These are phyloP conservation scores for Komagataella populi DNA, from an alignment of 805 yeast species.

Conservation along the genomic window DNA sequence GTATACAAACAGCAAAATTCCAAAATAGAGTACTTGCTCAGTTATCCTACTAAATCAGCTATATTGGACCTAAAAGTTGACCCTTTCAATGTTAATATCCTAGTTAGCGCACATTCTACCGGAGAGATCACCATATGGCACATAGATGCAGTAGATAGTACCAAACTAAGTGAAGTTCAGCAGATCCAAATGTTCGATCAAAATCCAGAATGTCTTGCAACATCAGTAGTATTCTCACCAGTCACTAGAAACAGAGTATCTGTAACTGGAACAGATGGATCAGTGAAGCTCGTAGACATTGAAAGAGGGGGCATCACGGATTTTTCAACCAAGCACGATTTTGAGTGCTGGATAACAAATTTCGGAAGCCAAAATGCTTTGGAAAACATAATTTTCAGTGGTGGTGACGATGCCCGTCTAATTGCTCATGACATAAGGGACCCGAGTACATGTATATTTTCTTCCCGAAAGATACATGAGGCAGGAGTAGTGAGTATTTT, in stretches of 20 bases:
- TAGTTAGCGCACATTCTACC: conserved; percentile 67
- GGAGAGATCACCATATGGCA: conserved; percentile 65
- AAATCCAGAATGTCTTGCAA: conserved; percentile 29
- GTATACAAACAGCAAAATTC: conserved; percentile 19
- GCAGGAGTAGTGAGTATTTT: conserved; percentile 83
- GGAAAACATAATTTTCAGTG: conserved; percentile 53
- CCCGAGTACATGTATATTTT: conserved; percentile 18
- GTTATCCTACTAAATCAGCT: conserved; percentile 37
- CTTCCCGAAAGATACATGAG: conserved; percentile 48
- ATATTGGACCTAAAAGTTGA: conserved; percentile 65
- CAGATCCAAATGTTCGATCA: conserved; percentile 33
- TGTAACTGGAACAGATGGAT: conserved; percentile 62
- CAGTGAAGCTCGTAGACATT: conserved; percentile 28
- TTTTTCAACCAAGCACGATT: conserved; percentile 35
- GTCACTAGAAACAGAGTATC: conserved; percentile 21
- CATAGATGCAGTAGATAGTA: conserved; percentile 9
- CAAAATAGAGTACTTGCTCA: conserved; percentile 7
- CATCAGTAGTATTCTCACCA: conserved; percentile 52
- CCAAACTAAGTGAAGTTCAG: conserved; percentile 10
- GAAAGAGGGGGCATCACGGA: conserved; percentile 5
- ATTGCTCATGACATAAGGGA: conserved; percentile 59
- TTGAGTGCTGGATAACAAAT: conserved; percentile 85
- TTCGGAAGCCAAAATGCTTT: conserved; percentile 46
- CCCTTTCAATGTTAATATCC: conserved; percentile 32
- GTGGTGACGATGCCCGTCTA: conserved; percentile 79